Conservation (phyloP, 805 yeast species). For the Zygotorulaspora florentina region DNA sequence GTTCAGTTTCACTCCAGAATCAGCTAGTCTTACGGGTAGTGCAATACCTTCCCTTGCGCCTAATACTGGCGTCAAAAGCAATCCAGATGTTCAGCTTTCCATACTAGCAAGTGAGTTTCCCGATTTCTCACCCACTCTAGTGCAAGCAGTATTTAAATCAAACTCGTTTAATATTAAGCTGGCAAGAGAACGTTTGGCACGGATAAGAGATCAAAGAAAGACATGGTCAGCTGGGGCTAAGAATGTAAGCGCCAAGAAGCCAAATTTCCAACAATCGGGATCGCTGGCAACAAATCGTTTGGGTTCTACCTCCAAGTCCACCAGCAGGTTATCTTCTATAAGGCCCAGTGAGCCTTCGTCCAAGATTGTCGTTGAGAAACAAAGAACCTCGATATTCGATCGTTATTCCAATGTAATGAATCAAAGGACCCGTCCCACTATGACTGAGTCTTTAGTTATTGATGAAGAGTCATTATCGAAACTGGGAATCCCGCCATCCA, state of each 20-base stretch:
- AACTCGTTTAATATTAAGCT: conserved; percentile 36
- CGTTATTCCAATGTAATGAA: conserved; percentile 33
- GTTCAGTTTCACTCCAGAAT: conserved; percentile 39
- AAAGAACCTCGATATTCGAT: conserved; percentile 36
- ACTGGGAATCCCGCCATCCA: conserved; percentile 13
- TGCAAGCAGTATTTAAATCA: conserved; percentile 39
- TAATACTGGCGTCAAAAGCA: conserved; percentile 3
- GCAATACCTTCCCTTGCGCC: background rate
- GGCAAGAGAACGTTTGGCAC: conserved; percentile 34
- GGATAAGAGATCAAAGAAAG: conserved; percentile 27
- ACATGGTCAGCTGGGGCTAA: conserved; percentile 21
- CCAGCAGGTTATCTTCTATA: conserved; percentile 15
- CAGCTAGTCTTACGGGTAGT: conserved; percentile 8
- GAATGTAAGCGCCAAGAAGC: background rate
- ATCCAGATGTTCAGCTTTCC: conserved; percentile 20
- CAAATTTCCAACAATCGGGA: conserved; percentile 1
- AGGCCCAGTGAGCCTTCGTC: conserved; percentile 27
- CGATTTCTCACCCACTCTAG: conserved; percentile 33
- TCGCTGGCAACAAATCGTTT: conserved; percentile 11
- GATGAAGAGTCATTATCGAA: conserved; percentile 18
- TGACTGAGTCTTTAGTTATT: conserved; percentile 9
- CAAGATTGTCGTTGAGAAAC: conserved; percentile 37
- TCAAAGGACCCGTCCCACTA: conserved; percentile 12
- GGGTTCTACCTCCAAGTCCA: conserved; percentile 28
- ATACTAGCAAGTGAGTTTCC: conserved; percentile 29